Base-by-base conservation (phyloP, 2,329 filamentous ascomycete species). In the Talaromyces albobiverticillius region DNA sequence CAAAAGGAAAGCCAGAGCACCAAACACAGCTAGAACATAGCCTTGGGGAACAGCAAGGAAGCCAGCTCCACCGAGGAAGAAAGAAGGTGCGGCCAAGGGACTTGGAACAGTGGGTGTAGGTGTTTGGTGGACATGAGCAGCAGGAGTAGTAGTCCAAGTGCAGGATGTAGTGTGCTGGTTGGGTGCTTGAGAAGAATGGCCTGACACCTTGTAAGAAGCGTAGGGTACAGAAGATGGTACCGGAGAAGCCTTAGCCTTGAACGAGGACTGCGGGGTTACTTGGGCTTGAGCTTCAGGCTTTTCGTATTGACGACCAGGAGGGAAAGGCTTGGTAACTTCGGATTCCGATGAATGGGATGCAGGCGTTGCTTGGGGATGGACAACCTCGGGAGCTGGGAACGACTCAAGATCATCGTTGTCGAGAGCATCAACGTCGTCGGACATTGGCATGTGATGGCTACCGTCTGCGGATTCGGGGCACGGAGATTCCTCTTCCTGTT, bases 1-100 rank as follows among this genome's bases (percentile, higher is more conserved):
- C 32, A 59, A 13, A 26, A 57, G 38, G 51, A 59, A 53, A n/a
- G 51, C 54, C 23, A 59, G 18, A 22, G 57, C 57, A 41, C 57
- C 53, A 14, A 50, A 40, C 6, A 59, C 43, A 26, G 48, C 57
- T 46, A 51, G 25, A 5, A 46, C 49, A 7, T 57, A 38, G 11
- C 57, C 49, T 31, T 49, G 20, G 13, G 52, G 52, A n/a, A 45
- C 47, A 29, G 16, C 18, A 6, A 53, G 1, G n/a, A 20, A 42
- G 13, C 46, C 48, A 23, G 57, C 55, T 18, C 55, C 47, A 47
- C 57, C 57, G 8, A 18, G 11, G 40, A 51, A 59, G 29, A 31
- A 13, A 6, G 49, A 43, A 14, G 48, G 50, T 3, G n/a, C 4
- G 2, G 50, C n/a, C 14, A n/a, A n/a, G 14, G 34, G 11, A 8